Conservation (phyloP, 2,329 filamentous ascomycete genomes). For the Podosphaera leucotricha region DNA sequence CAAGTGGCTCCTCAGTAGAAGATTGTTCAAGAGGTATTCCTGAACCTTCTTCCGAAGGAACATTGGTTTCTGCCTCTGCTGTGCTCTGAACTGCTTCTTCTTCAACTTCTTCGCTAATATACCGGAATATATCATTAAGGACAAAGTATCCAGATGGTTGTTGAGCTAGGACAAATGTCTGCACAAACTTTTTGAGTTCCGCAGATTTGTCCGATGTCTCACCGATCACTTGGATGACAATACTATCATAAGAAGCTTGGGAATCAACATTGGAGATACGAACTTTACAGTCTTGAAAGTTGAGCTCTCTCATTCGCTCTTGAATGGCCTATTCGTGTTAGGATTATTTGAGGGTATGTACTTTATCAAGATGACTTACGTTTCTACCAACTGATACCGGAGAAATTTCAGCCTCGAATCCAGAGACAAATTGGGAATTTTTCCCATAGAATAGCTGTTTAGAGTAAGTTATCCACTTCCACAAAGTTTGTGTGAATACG, state of each 20-base stretch:
- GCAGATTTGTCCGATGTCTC: conserved; percentile 88
- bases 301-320: conserved; percentile 76
- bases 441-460: conserved; percentile 78
- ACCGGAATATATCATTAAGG: conserved; percentile 92
- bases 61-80: conserved; percentile 9
- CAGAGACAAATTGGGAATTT: conserved; percentile 82
- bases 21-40: conserved; percentile 2
- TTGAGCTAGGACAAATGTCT: conserved; percentile 90
- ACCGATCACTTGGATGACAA: conserved; percentile 93
- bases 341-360: conserved; percentile 3
- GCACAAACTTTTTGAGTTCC: conserved; percentile 85
- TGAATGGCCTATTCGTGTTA: conserved; percentile 48
- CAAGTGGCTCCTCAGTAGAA: conserved; percentile 16
- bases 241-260: conserved; percentile 76
- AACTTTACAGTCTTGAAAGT: conserved; percentile 96
- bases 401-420: conserved; percentile 71
- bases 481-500: conserved; percentile 13
- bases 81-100: conserved; percentile 33
- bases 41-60: conserved; percentile 9
- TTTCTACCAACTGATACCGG: conserved; percentile 68
- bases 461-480: conserved; percentile 5
- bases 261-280: conserved; percentile 95
- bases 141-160: conserved; percentile 97
- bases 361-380: conserved; percentile 27
- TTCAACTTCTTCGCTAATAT: conserved; percentile 65